Base-by-base conservation (phyloP, 2,329 filamentous ascomycete species). In the Aureobasidium sp. region DNA sequence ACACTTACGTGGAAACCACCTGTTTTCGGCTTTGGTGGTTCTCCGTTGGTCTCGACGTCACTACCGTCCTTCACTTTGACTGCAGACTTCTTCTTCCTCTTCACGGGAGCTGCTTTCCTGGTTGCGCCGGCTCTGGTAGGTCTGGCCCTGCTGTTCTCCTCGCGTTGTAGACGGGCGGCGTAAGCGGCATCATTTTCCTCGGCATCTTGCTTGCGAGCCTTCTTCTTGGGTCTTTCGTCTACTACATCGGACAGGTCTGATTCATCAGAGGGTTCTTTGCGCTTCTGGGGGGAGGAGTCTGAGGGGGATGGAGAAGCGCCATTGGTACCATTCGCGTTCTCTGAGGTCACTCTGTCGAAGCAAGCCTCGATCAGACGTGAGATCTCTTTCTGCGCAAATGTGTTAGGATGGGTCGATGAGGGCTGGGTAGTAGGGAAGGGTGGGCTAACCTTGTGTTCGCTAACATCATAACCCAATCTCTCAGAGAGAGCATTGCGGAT, bases 151-250 rank as follows among this genome's bases (percentile, higher is more conserved):
- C 67, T 70, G 78, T 98, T 97, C 81, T 98, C 94, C 78, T 98
- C 93, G 0, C 94, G 95, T 79, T 99, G 96, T 42, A 99, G 85
- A 77, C 92, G 89, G 20, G 94, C 94, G 1, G 96, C 96, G 68
- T 95, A 88, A 51, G 92, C 90, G 40, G 95, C 96, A 79, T 99
- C 96, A 38, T 93, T 91, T 69, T 97, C 93, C 70, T 88, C 82
- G 33, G 88, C 86, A n/a, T 66, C 48, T 66, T 83, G 79, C 78
- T 91, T 91, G 80, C 93, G 94, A 76, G 91, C 75, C 71, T 80
- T 82, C 71, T 81, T 82, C 74, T 82, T 84, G 1, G 82, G 80
- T 31, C 82, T 82, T 1, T 78, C 75, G 59, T 77, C 75, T 23
- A 71, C 71, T 53, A 79, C 72, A 38, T 80, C 79, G 18, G 81